Base-by-base conservation (phyloP, 2,329 filamentous ascomycete genomes). In the Purpureocillium takamizusanense region DNA sequence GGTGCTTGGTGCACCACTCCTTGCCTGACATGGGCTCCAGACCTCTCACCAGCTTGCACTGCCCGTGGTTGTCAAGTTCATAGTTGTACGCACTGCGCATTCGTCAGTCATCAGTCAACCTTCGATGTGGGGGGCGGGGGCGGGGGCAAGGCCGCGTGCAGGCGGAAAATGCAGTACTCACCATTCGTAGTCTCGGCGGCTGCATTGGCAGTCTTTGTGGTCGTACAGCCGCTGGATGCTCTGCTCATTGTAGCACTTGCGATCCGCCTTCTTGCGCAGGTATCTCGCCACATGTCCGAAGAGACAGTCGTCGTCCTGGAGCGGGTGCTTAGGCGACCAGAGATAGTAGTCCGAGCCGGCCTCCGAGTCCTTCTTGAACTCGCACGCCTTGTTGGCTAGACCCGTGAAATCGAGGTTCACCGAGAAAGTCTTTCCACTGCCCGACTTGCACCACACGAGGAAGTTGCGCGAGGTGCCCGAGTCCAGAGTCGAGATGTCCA, bases 251-350 rank as follows among this genome's bases (percentile, higher is more conserved):
- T 81, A 95, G 67, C 92, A 98, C 35, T 82, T 65, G 15, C 72
- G 70, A 13, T 81, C 78, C n/a, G 71, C 62, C 61, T 84, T 89
- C 74, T 97, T 98, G 57, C 92, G 86, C 52, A 94, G 77, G 54
- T 95, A 98, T 54, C 86, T 76, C 23, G 89, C 80, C 41, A 86
- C 75, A 56, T 97, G 94, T 1, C 92, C 92, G 53, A 98, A 98
- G 3, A 98, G 71, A 60, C 92, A 98, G 49, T 88, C 78, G 46
- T 87, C 71, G 8, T 83, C 66, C 47, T 84, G 75, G 43, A 81
- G 65, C 3, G 92, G 92, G 57, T 97, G 92, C 51, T 78, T 79
- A 3, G 92, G 90, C 35, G 77, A 78, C 90, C 90, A 98, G 5
- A 94, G 65, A 43, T 84, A 76, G 61, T 95, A 98, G 61, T 97